A percentile compares a stretch with the other conserved stretches of the same genome.
phyloP scores from a whole-genome alignment of 352 stramenopile species.

The Pythium myriotylum region DNA sequence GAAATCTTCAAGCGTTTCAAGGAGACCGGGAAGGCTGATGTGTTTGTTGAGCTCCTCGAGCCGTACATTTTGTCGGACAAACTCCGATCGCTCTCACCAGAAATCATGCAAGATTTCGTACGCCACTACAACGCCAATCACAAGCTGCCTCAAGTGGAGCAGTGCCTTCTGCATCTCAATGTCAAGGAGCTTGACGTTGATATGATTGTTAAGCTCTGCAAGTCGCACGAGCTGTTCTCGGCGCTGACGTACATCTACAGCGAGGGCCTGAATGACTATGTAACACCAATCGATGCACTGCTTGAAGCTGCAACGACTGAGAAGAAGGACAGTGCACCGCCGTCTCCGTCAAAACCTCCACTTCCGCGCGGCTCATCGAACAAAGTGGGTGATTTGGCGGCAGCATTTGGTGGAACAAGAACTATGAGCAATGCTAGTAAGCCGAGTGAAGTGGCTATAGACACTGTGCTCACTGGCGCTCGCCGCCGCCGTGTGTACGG shows the following conservation, averaged over 20 bases:
- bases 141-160: constrained; percentile 89
- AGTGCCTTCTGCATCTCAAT: constrained; percentile 94
- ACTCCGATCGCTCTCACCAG: constrained; percentile 88
- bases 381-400: constrained; percentile 64
- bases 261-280: constrained; percentile 92
- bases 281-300: constrained; percentile 90
- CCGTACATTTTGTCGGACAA: constrained; percentile 95
- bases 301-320: constrained; percentile 75
- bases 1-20: constrained; percentile 90
- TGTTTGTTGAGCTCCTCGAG: constrained; percentile 94
- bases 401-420: constrained; percentile 56
- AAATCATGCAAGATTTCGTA: constrained; percentile 94
- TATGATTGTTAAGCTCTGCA: constrained; percentile 92
- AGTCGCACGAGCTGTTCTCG: constrained; percentile 92
- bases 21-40: constrained; percentile 75
- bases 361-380: constrained; percentile 27
- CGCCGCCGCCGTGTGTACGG: constrained; percentile 70
- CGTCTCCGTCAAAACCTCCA: constrained; percentile 21
- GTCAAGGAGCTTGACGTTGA: constrained; percentile 94
- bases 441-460: constrained; percentile 24
- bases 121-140: constrained; percentile 88
- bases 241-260: constrained; percentile 96
- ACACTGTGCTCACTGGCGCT: constrained; percentile 55
- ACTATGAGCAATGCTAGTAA: constrained; percentile 9
- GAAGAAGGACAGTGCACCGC: constrained; percentile 32